Conservation (phyloP, 805 yeast species). For the Maudiozyma serrabonitensis region DNA sequence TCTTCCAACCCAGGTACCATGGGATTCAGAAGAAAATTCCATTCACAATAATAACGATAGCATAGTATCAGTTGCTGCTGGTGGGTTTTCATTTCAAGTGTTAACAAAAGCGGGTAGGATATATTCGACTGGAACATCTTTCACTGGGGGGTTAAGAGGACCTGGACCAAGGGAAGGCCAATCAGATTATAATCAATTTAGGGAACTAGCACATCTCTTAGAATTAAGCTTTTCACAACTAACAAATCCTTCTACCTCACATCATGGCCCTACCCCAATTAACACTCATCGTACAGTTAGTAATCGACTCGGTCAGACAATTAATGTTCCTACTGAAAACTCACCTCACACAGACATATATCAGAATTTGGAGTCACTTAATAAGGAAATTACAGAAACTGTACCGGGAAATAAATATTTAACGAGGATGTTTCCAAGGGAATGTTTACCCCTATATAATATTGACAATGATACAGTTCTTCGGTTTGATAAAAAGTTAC, state of each 20-base stretch:
- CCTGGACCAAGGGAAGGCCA: slow-evolving; percentile 33
- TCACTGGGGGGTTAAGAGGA: slow-evolving; percentile 33
- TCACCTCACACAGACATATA: slow-evolving; percentile 22
- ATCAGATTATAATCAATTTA: slow-evolving; percentile 29
- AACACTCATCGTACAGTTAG: slow-evolving; percentile 5
- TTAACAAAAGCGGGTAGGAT: slow-evolving; percentile 47
- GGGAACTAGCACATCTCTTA: slow-evolving; percentile 6
- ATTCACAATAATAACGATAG: slow-evolving; percentile 7
- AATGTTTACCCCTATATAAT: slow-evolving; percentile 16
- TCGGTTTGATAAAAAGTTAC: slow-evolving; percentile 9
- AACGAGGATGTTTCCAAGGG: slow-evolving; percentile 23
- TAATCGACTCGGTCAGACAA: too few relatives aligned
- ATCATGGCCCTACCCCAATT: slow-evolving; percentile 7
- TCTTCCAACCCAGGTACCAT: slow-evolving; percentile 24
- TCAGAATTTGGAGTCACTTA: slow-evolving; percentile 17
- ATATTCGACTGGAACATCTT: slow-evolving; percentile 42
- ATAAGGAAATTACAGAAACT: slow-evolving; percentile 12
- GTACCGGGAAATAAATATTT: slow-evolving; percentile 21
- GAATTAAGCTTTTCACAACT: slow-evolving; percentile 15
- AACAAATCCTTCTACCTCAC: background rate
- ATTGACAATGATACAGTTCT: slow-evolving; percentile 2
- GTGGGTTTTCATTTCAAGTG: slow-evolving; percentile 57
- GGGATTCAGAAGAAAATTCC: slow-evolving; percentile 11
- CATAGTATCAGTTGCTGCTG: slow-evolving; percentile 37
- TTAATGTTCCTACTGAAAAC: slow-evolving; percentile 7